A percentile compares a stretch with the other conserved stretches of the same genome.
Evolutionary conservation across 2,329 filamentous ascomycete species (phyloP).

Genomic region (Aspergillus melleus): DNA sequence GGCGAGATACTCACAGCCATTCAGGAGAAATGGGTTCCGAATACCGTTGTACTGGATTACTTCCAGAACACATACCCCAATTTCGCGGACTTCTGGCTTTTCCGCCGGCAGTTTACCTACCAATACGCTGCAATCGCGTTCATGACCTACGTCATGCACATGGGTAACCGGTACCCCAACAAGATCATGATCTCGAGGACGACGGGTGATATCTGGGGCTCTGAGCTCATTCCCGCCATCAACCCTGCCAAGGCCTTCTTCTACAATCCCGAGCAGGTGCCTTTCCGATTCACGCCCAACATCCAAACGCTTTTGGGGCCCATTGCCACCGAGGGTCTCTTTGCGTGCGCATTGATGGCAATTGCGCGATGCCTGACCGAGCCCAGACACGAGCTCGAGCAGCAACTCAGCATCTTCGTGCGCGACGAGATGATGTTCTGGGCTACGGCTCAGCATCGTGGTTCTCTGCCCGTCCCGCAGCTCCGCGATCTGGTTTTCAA

Average conservation of each 20-base stretch:
- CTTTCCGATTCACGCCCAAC: slow-evolving; percentile 96
- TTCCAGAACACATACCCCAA: slow-evolving; percentile 86
- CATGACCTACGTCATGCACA: slow-evolving; percentile 98
- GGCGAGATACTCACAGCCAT: slow-evolving; percentile 94
- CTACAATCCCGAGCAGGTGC: slow-evolving; percentile 91
- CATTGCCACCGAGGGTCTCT: slow-evolving; percentile 92
- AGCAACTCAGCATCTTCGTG: slow-evolving; percentile 91
- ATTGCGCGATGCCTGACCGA: slow-evolving; percentile 93
- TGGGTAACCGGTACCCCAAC: slow-evolving; percentile 92
- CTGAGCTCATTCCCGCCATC: slow-evolving; percentile 90
- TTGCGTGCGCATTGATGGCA: slow-evolving; percentile 91
- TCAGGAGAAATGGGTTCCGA: slow-evolving; percentile 88
- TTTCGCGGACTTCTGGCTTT: slow-evolving; percentile 95
- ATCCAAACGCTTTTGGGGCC: slow-evolving; percentile 95
- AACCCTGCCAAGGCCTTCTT: slow-evolving; percentile 81
- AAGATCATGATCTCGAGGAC: slow-evolving; percentile 89
- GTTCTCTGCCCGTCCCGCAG: slow-evolving; percentile 63
- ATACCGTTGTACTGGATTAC: slow-evolving; percentile 79
- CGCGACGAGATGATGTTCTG: slow-evolving; percentile 98
- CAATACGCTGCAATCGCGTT: slow-evolving; percentile 93
- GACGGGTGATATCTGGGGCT: slow-evolving; percentile 93
- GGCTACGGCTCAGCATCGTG: slow-evolving; percentile 79
- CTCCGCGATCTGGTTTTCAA: slow-evolving; percentile 76
- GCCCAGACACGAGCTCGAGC: slow-evolving; percentile 78
- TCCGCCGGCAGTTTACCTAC: slow-evolving; percentile 95